phyloP scores from a whole-genome alignment of 1,139 yeast species.

The Pichia sorboxylosa region DNA sequence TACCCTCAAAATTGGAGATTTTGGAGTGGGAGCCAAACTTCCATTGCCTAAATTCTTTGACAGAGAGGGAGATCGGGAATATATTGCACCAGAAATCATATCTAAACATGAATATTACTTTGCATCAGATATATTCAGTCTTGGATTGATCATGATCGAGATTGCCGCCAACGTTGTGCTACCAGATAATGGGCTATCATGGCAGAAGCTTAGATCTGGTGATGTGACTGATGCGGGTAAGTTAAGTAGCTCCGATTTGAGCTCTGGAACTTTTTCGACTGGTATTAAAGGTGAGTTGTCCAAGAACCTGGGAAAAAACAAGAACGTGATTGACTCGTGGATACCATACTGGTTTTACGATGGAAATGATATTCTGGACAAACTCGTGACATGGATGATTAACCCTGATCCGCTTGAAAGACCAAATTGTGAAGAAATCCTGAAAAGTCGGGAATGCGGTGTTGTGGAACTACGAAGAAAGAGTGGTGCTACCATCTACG shows the following conservation, averaged over 20 bases:
- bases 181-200: conserved; percentile 93
- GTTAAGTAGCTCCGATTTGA: conserved; percentile 31
- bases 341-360: conserved; percentile 77
- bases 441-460: conserved; percentile 60
- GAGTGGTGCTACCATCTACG: conserved; percentile 92
- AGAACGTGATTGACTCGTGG: conserved; percentile 33
- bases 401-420: conserved; percentile 75
- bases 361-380: conserved; percentile 65
- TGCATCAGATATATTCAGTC: conserved; percentile 88
- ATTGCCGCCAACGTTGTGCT: conserved; percentile 90
- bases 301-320: not conserved
- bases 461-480: conserved; percentile 74
- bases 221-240: conserved; percentile 93
- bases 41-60: conserved; percentile 56
- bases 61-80: conserved; percentile 94
- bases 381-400: conserved; percentile 78
- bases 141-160: conserved; percentile 86
- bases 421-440: conserved; percentile 63
- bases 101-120: conserved; percentile 74
- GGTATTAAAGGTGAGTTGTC: not conserved
- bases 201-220: conserved; percentile 94
- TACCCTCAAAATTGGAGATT: conserved; percentile 73
- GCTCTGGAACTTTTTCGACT: not conserved
- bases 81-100: conserved; percentile 93
- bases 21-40: conserved; percentile 49